Evolutionary conservation across 257 asterid genomes (phyloP), one percentile per base, ranked within the genome.

Genomic region (Lithospermum erythrorhizon): DNA sequence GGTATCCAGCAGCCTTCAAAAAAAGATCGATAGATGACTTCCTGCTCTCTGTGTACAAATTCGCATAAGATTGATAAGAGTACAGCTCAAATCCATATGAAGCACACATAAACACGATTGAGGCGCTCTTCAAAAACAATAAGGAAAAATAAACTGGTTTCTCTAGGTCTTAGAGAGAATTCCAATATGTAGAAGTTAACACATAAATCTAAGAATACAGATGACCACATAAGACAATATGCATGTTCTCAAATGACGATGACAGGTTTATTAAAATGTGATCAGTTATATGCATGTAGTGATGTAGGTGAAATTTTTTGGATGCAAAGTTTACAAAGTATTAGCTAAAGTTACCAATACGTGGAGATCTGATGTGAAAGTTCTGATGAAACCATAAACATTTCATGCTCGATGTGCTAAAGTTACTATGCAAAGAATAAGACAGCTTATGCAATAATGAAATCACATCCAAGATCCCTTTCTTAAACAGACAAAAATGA

Each of bases 1-100:
- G 94, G 82, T 82, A 90, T 65, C 98, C 98, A 13, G 98, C 98
- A 47, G 98, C 98, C 78, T 83, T 90, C 23, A 90, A 74, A 72
- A 90, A 87, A 64, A 87, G 55, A 72, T 90, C 96, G 72, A 90
- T 83, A 53, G 95, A 83, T 73, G 95, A 78, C 71, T 96, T 79
- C 52, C 98, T 82, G 74, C 79, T 79, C 83, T 90, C 96, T 90
- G 89, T 71, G 49, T 18, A 2, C 18, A 41, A 41, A 41, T 41
- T 11, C 4, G 49, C 17, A 41, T 41, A 41, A 41, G 49, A 41
- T 13, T 1, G 18, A 41, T 41, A 41, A 41, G 49, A 41, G 49
- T 41, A 41, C 49, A 41, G 14, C 49, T 41, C 49, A 14, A 41
- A 14, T 14, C 49, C 49, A 14, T 14, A 13, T 13, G 18, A 41